Evolutionary conservation across 1,284 basidiomycete species (phyloP), one percentile per base, ranked within the genome.

Genomic region (Exobasidium cylindrosporum): DNA sequence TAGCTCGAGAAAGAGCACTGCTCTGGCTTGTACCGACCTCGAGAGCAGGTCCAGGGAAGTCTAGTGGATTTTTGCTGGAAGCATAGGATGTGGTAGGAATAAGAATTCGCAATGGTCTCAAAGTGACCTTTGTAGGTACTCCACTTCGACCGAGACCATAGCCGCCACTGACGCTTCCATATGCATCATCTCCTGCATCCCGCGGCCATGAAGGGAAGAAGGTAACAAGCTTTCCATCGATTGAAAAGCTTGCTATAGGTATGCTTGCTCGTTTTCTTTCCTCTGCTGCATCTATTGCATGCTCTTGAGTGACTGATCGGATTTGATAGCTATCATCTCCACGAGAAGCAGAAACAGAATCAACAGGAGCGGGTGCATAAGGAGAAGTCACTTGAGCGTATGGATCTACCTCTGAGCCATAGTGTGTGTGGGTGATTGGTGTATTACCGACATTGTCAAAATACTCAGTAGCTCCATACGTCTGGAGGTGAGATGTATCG

Each of bases 31-130:
- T 31, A 13, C 55, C 62, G n/a, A 66, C 67, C 23, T 79, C 77
- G 23, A 78, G 67, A 29, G 68, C 62, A 2, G 77, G 77, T 7
- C 76, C 76, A 24, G 74, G 74, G 67, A 75, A 78, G 29, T 60
- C 64, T 45, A 62, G 40, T 21, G 72, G 69, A 49, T 79, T 75
- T 55, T 78, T 73, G 4, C 72, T 67, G n/a, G 62, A 61, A 14
- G 70, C 72, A 44, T 65, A 78, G 0, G 71, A 62, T 4, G 68
- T 66, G 14, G 74, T 56, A 2, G 74, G 65, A 2, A 79, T 65
- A 5, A 70, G 54, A 11, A 61, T 54, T n/a, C 65, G 65, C 1
- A 78, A 58, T 21, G 62, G 28, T 24, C 68, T 67, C 13, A 79
- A 57, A 2, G 58, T 58, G 24, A 78, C 65, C 1, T 60, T 54